Evolutionary conservation across 345 rosid genomes (phyloP).

Genomic region (Salix purpurea): DNA sequence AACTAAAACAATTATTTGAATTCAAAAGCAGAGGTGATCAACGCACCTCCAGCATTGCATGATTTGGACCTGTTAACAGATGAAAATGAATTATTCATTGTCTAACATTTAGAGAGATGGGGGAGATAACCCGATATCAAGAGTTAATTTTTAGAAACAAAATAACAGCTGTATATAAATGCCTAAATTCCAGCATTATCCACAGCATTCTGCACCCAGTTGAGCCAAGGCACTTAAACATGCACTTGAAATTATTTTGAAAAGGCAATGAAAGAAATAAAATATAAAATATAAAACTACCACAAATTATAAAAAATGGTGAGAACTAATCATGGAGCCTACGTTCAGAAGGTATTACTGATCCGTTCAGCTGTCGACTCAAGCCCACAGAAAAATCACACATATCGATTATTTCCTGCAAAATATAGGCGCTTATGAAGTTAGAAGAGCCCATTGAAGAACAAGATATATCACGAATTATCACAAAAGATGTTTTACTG

Average conservation of each 20-base stretch:
- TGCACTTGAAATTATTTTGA: neutral
- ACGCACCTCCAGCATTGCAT: slow-evolving; percentile 87
- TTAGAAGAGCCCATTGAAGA: neutral
- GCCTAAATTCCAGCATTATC: slow-evolving; percentile 4
- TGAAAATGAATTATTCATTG: slow-evolving; percentile 11
- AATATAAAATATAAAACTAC: neutral
- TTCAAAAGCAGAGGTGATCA: slow-evolving; percentile 15
- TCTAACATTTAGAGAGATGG: neutral
- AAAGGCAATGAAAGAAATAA: slow-evolving; percentile 1
- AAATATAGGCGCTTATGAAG: slow-evolving; percentile 7
- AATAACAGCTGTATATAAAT: neutral
- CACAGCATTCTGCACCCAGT: neutral
- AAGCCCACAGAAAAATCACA: slow-evolving; percentile 94
- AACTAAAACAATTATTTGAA: neutral
- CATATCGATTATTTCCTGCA: slow-evolving; percentile 97
- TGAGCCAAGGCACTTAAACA: neutral
- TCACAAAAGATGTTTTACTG: neutral
- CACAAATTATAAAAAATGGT: neutral
- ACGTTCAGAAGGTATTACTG: slow-evolving; percentile 95
- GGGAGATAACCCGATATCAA: neutral
- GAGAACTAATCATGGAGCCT: slow-evolving; percentile 31
- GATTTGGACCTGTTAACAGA: slow-evolving; percentile 81
- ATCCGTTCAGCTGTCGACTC: slow-evolving; percentile 95
- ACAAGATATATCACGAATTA: neutral
- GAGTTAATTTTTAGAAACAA: neutral